Evolutionary conservation across 2,329 filamentous ascomycete species (phyloP).

Genomic region (Pseudogymnoascus sp.): DNA sequence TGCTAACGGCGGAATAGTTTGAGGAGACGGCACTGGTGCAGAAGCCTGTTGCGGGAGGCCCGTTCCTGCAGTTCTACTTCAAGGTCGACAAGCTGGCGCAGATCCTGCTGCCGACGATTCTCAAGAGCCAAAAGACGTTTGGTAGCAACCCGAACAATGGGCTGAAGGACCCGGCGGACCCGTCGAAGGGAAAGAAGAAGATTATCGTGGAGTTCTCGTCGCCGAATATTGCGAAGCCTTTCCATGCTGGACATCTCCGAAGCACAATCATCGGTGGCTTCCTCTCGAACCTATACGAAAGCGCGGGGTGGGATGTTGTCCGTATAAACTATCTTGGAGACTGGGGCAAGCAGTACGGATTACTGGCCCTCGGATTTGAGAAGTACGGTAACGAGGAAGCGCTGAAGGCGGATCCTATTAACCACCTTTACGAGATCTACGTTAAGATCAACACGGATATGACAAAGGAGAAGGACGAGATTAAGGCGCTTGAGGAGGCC

Average conservation of each 20-base stretch:
- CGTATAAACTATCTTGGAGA: constrained; percentile 73
- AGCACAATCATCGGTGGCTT: constrained; percentile 74
- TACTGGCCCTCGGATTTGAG: constrained; percentile 68
- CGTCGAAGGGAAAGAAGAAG: constrained; percentile 40
- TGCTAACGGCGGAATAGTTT: constrained; percentile 43
- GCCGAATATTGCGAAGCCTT: constrained; percentile 80
- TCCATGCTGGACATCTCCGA: constrained; percentile 67
- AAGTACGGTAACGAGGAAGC: constrained; percentile 69
- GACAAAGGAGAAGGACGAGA: constrained; percentile 57
- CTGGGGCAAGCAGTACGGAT: constrained; percentile 67
- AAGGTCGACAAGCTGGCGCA: constrained; percentile 59
- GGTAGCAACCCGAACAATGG: constrained; percentile 58
- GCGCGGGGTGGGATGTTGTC: constrained; percentile 63
- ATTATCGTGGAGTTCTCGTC: constrained; percentile 77
- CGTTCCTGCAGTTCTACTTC: constrained; percentile 76
- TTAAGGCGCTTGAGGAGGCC: constrained; percentile 46
- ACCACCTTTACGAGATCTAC: constrained; percentile 77
- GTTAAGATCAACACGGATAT: constrained; percentile 65
- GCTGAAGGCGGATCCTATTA: constrained; percentile 66
- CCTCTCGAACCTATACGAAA: constrained; percentile 61
- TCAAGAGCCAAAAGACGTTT: constrained; percentile 53
- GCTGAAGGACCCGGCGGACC: constrained; percentile 54
- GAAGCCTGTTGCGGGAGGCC: constrained; percentile 59
- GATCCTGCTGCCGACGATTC: constrained; percentile 63
- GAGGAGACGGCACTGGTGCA: constrained; percentile 66